phyloP scores from a whole-genome alignment of 2,329 filamentous ascomycete genomes.

The Keithomyces neogunnii region DNA sequence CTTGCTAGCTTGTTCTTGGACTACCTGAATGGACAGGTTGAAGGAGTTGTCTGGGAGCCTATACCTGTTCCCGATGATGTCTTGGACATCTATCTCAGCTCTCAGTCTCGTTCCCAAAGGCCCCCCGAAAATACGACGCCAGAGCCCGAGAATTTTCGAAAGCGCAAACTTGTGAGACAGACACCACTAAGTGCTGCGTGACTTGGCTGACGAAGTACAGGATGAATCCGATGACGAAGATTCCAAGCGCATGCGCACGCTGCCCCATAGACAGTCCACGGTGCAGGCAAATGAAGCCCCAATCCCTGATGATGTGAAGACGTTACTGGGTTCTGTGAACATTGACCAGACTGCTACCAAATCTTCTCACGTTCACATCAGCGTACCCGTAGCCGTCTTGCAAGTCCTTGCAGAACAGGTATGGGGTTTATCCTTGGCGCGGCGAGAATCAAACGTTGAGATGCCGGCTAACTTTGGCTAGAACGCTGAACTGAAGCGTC shows the following conservation, averaged over 20 bases:
- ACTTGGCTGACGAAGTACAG: slow-evolving; percentile 10
- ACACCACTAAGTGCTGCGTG: no score
- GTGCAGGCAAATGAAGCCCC: slow-evolving; percentile 20
- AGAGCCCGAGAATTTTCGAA: slow-evolving; percentile 26
- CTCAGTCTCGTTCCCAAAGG: slow-evolving; percentile 26
- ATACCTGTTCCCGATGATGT: slow-evolving; percentile 38
- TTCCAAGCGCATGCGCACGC: slow-evolving; percentile 19
- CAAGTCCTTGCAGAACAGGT: slow-evolving; percentile 32
- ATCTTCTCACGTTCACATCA: slow-evolving; percentile 14
- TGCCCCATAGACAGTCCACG: slow-evolving; percentile 12
- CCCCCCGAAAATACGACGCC: slow-evolving; percentile 7
- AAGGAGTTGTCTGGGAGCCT: slow-evolving; percentile 36
- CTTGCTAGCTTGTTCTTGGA: slow-evolving; percentile 38
- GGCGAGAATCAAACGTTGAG: no score
- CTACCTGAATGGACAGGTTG: slow-evolving; percentile 30
- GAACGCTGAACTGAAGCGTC: slow-evolving; percentile 22
- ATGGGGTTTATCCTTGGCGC: slow-evolving; percentile 4
- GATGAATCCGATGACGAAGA: slow-evolving; percentile 25
- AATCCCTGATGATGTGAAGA: slow-evolving; percentile 21
- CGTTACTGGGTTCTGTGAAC: slow-evolving; percentile 17
- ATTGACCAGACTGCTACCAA: slow-evolving; percentile 8
- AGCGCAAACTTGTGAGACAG: slow-evolving; percentile 39
- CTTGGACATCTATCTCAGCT: slow-evolving; percentile 37
- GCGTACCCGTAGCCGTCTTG: slow-evolving; percentile 24
- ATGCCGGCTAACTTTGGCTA: slow-evolving; percentile 6